Percentiles rank a stretch among this genome's conserved stretches.
Evolutionary conservation across 73 alveolate species (phyloP).

Genomic region (Blepharisma stoltei): DNA sequence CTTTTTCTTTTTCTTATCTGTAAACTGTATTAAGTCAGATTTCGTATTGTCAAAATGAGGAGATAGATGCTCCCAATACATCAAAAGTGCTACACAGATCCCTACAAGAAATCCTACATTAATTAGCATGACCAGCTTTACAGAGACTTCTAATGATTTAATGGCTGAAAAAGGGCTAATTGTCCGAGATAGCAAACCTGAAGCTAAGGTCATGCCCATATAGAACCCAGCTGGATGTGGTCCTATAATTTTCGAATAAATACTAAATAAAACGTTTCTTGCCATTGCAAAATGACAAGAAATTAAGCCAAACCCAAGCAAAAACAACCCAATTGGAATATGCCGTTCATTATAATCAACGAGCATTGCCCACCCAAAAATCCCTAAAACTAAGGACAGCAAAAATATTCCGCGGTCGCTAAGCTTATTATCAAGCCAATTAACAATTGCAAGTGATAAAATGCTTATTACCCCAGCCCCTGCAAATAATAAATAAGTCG

Average conservation of each 20-base stretch:
- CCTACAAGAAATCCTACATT: too few relatives aligned
- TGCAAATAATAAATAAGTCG: too few relatives aligned
- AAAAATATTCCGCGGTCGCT: too few relatives aligned
- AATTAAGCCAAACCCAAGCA: constrained; percentile 34
- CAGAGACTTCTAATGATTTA: constrained; percentile 4
- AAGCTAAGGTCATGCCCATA: constrained; percentile 43
- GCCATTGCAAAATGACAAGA: constrained; percentile 32
- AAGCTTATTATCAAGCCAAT: too few relatives aligned
- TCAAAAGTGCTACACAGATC: too few relatives aligned
- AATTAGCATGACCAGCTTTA: neutral
- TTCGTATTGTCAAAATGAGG: too few relatives aligned
- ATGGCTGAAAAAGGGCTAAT: constrained; percentile 48
- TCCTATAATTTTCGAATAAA: constrained; percentile 43
- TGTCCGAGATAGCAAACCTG: constrained; percentile 37
- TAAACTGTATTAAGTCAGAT: too few relatives aligned
- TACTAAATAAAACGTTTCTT: constrained; percentile 29
- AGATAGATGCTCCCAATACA: too few relatives aligned
- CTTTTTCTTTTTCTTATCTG: too few relatives aligned
- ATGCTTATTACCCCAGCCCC: too few relatives aligned
- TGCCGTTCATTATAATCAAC: constrained; percentile 31
- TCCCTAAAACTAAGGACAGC: constrained; percentile 19
- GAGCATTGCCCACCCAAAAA: constrained; percentile 31
- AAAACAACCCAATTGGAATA: constrained; percentile 23
- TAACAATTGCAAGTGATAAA: too few relatives aligned
- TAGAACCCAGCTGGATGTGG: constrained; percentile 45